A percentile compares a stretch with the other conserved stretches of the same genome.
phyloP scores from a whole-genome alignment of 2,329 filamentous ascomycete genomes.

The Neophaeococcomyces mojaviensis region DNA sequence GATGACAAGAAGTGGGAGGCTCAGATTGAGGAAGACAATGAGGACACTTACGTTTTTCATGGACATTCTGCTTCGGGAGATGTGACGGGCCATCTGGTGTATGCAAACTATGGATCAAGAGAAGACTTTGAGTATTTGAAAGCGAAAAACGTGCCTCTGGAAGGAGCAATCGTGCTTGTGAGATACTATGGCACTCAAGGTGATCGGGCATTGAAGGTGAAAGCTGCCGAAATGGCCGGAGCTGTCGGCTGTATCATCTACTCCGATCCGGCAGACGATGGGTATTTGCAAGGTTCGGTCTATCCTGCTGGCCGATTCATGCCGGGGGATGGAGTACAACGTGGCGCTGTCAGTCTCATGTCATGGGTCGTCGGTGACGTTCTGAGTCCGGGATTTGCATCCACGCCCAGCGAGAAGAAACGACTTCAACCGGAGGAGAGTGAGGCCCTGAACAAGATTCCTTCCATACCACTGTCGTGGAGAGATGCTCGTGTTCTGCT shows the following conservation, averaged over 20 bases:
- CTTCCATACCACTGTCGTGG: conserved; percentile 84
- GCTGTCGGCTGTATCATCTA: conserved; percentile 86
- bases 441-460: conserved; percentile 69
- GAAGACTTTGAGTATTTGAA: conserved; percentile 71
- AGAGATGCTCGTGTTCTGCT: conserved; percentile 76
- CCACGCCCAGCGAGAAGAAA: conserved; percentile 42
- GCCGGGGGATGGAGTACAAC: conserved; percentile 73
- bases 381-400: conserved; percentile 78
- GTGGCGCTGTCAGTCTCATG: conserved; percentile 71
- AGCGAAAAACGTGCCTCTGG: conserved; percentile 63
- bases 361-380: conserved; percentile 83
- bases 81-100: conserved; percentile 77
- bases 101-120: conserved; percentile 82
- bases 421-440: conserved; percentile 64
- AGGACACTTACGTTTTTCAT: conserved; percentile 75
- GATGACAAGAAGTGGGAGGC: conserved; percentile 69
- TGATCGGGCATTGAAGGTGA: conserved; percentile 74
- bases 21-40: conserved; percentile 70
- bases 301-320: conserved; percentile 73
- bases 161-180: conserved; percentile 77
- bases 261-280: conserved; percentile 80
- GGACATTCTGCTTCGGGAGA: conserved; percentile 82
- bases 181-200: conserved; percentile 67
- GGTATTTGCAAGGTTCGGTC: conserved; percentile 63
- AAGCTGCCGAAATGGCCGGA: conserved; percentile 78